Conservation (phyloP, 352 stramenopile species). For the Hyaloperonospora arabidopsidis region DNA sequence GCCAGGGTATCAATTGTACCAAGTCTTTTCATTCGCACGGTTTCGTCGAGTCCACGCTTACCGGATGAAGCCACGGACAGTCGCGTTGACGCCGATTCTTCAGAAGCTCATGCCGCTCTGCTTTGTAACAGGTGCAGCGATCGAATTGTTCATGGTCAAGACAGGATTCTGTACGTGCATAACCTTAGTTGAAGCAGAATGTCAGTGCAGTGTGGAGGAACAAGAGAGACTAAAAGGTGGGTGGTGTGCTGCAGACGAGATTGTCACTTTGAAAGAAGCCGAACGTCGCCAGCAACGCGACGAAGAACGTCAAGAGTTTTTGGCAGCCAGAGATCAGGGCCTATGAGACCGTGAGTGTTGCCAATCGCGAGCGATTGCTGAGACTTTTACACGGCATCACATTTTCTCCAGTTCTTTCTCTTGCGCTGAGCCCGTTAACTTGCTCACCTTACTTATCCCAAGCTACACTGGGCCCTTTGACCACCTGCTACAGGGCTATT, state of each 20-base stretch:
- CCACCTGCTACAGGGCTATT: neutral
- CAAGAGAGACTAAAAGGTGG: slow-evolving; percentile 10
- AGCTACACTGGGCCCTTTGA: neutral
- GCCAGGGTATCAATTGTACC: slow-evolving; percentile 5
- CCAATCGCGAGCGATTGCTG: neutral
- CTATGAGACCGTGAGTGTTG: slow-evolving; percentile 12
- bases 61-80: slow-evolving; percentile 6
- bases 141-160: slow-evolving; percentile 88
- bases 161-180: slow-evolving; percentile 70
- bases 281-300: slow-evolving; percentile 59
- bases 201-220: neutral
- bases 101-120: slow-evolving; percentile 79
- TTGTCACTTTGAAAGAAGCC: slow-evolving; percentile 70
- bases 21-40: no score
- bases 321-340: slow-evolving; percentile 26
- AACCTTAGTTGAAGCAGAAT: neutral
- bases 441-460: slow-evolving; percentile 2
- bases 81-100: slow-evolving; percentile 65
- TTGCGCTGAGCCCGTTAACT: neutral
- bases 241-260: slow-evolving; percentile 52
- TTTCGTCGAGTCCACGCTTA: no score
- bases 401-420: slow-evolving; percentile 1
- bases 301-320: slow-evolving; percentile 42
- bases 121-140: slow-evolving; percentile 73
- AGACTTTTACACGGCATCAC: slow-evolving; percentile 20